Percentiles rank a stretch among this genome's conserved stretches.
Conservation (phyloP, 495 filamentous ascomycete genomes). For the Peziza echinospora region DNA sequence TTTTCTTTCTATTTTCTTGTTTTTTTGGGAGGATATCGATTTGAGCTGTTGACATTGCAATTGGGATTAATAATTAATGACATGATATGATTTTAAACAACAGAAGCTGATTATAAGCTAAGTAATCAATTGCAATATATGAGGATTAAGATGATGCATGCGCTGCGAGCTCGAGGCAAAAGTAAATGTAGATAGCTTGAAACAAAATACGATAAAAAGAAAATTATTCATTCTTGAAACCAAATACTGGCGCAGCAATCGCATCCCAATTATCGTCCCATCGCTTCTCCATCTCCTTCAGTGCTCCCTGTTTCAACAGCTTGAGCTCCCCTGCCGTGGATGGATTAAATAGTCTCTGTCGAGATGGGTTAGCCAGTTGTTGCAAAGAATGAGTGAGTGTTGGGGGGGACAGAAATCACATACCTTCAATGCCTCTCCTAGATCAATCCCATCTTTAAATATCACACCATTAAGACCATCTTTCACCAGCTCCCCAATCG, state of each 20-base stretch:
- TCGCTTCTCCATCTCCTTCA: slow-evolving; percentile 48
- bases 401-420: not conserved
- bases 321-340: slow-evolving; percentile 31
- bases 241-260: slow-evolving; percentile 49
- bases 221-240: too few relatives aligned
- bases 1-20: too few relatives aligned
- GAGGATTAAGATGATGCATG: too few relatives aligned
- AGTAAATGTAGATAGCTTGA: too few relatives aligned
- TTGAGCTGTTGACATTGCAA: too few relatives aligned
- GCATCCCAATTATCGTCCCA: slow-evolving; percentile 94
- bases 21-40: too few relatives aligned
- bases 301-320: slow-evolving; percentile 45
- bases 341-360: slow-evolving; percentile 14
- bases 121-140: too few relatives aligned
- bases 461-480: slow-evolving; percentile 14
- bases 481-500: slow-evolving; percentile 13
- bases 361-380: slow-evolving; percentile 2
- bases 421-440: slow-evolving; percentile 6
- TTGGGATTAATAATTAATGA: too few relatives aligned
- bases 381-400: not conserved
- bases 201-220: too few relatives aligned
- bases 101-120: too few relatives aligned
- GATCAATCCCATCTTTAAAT: slow-evolving; percentile 9
- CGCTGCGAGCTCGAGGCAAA: too few relatives aligned
- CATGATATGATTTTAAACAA: too few relatives aligned